phyloP scores from a whole-genome alignment of 352 stramenopile genomes.

The Globisporangium echinulatum region DNA sequence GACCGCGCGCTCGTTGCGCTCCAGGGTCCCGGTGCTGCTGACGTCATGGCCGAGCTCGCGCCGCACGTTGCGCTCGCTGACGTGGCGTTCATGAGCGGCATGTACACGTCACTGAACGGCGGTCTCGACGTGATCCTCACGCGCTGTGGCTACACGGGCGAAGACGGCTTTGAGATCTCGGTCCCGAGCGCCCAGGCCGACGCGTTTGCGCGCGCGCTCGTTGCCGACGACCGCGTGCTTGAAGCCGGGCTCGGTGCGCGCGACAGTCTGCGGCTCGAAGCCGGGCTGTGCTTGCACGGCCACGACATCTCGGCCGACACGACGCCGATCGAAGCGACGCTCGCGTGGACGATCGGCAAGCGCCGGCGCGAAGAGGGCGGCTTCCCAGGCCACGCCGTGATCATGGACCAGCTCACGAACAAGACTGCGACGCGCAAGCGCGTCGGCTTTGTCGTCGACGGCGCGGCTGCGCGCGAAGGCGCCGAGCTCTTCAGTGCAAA shows the following conservation, averaged over 20 bases:
- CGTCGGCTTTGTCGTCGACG: slow-evolving; percentile 94
- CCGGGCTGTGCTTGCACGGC: slow-evolving; percentile 97
- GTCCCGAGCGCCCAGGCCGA: slow-evolving; percentile 60
- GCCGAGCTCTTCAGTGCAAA: slow-evolving; percentile 90
- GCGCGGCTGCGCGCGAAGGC: slow-evolving; percentile 90
- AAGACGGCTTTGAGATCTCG: slow-evolving; percentile 98
- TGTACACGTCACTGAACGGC: slow-evolving; percentile 73
- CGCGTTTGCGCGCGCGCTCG: slow-evolving; percentile 47
- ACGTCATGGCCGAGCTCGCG: slow-evolving; percentile 76
- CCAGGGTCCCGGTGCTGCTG: slow-evolving; percentile 90
- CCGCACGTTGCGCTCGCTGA: slow-evolving; percentile 88
- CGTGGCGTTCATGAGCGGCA: slow-evolving; percentile 96
- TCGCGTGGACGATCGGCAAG: slow-evolving; percentile 93
- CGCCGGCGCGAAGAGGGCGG: slow-evolving; percentile 80
- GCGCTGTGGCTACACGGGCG: slow-evolving; percentile 98
- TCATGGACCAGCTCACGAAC: slow-evolving; percentile 93
- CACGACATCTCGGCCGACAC: slow-evolving; percentile 96
- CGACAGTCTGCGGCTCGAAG: slow-evolving; percentile 96
- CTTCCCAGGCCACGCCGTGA: slow-evolving; percentile 93
- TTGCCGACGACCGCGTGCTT: slow-evolving; percentile 78
- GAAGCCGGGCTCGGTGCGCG: slow-evolving; percentile 93
- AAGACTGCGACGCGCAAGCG: slow-evolving; percentile 92
- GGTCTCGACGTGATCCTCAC: slow-evolving; percentile 84
- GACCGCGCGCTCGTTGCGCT: slow-evolving; percentile 94
- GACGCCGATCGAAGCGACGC: slow-evolving; percentile 91